Evolutionary conservation across 2,329 filamentous ascomycete genomes (phyloP), one percentile per base, ranked within the genome.

Genomic region (Lachnellula occidentalis): DNA sequence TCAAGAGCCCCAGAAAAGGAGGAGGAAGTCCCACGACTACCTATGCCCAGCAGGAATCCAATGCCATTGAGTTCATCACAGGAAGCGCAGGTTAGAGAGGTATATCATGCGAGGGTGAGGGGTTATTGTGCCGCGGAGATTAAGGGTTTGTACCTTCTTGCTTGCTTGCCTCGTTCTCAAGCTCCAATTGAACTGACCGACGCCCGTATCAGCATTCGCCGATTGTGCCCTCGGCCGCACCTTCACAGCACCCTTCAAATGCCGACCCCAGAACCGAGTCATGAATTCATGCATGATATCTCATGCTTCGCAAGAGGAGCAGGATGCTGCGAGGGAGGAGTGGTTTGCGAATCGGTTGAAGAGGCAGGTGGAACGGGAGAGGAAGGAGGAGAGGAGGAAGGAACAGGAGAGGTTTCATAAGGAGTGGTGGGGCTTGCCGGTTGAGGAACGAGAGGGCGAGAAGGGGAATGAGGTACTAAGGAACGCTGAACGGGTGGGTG

Each of bases 261-360:
- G 94, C 76, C 86, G 90, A 51, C 74, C 79, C 48, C 80, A 92
- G 67, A 87, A 91, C 66, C 84, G 86, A 59, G 78, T 80, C 36
- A 99, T 99, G 94, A 99, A 99, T 74, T 79, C 77, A 58, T 99
- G 94, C 76, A 96, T 99, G 91, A 79, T 92, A 63, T 73, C 79
- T 53, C 87, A 95, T 74, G 92, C 92, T 53, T 95, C 89, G 60
- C 88, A 85, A 60, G 83, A 81, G 52, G 90, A 95, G 70, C 82
- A 95, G 72, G 94, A 99, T 74, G 85, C 83, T 22, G 94, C 94
- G 60, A 79, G 94, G 50, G 88, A 91, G 71, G 91, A 97, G 70
- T 99, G 94, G 94, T 97, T 97, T 71, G 82, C 84, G 50, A 79
- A 82, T 60, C 80, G 89, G 50, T 77, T 89, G 64, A 82, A 90